Base-by-base conservation (phyloP, 202 grass and related monocot genomes). In the Musa balbisiana region DNA sequence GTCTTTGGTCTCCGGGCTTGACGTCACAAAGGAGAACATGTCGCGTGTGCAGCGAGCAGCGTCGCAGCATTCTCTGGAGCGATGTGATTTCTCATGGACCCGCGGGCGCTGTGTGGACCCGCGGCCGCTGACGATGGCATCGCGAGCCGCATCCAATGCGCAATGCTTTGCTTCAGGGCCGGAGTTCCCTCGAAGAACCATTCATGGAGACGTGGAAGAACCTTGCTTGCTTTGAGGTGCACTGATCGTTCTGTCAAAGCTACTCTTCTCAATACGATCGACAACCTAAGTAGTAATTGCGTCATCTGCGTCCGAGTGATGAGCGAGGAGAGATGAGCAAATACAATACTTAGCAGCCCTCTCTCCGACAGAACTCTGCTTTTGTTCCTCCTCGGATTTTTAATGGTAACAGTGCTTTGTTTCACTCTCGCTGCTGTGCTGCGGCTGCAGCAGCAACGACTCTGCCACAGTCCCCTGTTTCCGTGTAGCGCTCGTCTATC, bases 401-500 rank as follows among this genome's bases (percentile, higher is more conserved):
- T 65, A 70, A 70, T 20, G 8, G 20, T 17, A 50, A 70, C 67
- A 70, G 67, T 51, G 33, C 60, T 3, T n/a, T 65, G 17, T 72
- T 69, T 53, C 55, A 51, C 66, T 72, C 55, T 64, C 54, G 10
- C 49, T 21, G 55, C 33, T 43, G 33, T 43, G 33, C 33, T 43
- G 33, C 33, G 33, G 33, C 14, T 0, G 43, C 56, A 77, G 43
- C 66, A 20, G 56, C 24, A 69, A 70, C 67, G 27, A 17, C 21
- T 26, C 56, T 65, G 20, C 50, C 27, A 63, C 58, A 62, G 73
- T 65, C 51, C 69, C 43, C 73, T 64, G 79, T 80, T 89, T 84
- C 62, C 86, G 72, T 88, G 89, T 82, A 74, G 79, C 72, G 74
- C 78, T 86, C 69, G 66, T 85, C 27, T 74, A 76, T 56, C 66